Conservation (phyloP, 371 early-diverging fungal genomes). For the Mucor irregularis region DNA sequence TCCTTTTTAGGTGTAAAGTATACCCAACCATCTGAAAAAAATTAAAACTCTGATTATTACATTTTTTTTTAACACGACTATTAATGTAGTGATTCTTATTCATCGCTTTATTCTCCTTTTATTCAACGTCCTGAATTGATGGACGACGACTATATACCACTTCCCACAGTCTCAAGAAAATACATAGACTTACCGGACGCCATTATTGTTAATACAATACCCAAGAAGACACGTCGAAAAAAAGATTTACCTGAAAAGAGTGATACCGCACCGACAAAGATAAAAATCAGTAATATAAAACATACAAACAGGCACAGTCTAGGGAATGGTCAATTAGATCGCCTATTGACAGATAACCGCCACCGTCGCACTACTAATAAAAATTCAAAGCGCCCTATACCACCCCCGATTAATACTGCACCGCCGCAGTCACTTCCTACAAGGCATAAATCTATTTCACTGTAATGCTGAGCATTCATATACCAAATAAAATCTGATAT, state of each 20-base stretch:
- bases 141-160: slow-evolving; percentile 5
- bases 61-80: background rate
- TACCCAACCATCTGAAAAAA: background rate
- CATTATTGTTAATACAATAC: background rate
- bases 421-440: too few species aligned
- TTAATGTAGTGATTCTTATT: background rate
- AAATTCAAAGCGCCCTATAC: too few species aligned
- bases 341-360: background rate
- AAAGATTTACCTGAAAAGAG: too few species aligned
- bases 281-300: too few species aligned
- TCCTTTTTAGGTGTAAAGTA: background rate
- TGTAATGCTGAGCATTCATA: too few species aligned
- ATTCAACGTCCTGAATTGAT: background rate
- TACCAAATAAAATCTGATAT: too few species aligned
- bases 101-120: slow-evolving; percentile 3
- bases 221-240: too few species aligned
- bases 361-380: too few species aligned
- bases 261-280: too few species aligned
- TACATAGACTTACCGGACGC: slow-evolving; percentile 7
- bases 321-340: background rate
- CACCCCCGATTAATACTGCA: too few species aligned
- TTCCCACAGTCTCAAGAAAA: slow-evolving; percentile 13
- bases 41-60: background rate
- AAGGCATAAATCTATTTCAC: too few species aligned
- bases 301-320: background rate